Percentiles rank a stretch among this genome's conserved stretches.
phyloP scores from a whole-genome alignment of 495 filamentous ascomycete species.

The Aspergillus campestris region DNA sequence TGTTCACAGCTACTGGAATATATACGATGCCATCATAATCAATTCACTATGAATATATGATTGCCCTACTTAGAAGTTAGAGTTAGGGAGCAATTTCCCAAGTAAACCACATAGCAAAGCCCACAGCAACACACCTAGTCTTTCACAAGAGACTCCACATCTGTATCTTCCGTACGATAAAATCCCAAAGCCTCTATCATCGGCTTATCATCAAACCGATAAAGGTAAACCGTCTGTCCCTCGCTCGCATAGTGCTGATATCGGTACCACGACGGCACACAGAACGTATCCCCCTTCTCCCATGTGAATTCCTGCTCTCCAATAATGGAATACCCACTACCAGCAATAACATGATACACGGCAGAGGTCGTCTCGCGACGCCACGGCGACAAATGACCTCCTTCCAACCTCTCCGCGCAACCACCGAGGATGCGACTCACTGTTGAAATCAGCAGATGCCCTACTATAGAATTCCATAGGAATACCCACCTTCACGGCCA shows the following conservation, averaged over 20 bases:
- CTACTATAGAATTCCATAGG: slow-evolving; percentile 8
- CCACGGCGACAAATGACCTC: slow-evolving; percentile 14
- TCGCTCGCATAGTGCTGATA: slow-evolving; percentile 33
- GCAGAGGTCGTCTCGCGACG: slow-evolving; percentile 31
- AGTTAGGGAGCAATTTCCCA: no score
- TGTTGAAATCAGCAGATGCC: slow-evolving; percentile 4
- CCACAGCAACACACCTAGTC: not conserved
- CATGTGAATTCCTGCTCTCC: slow-evolving; percentile 23
- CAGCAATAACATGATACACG: slow-evolving; percentile 35
- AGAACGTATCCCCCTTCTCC: slow-evolving; percentile 37
- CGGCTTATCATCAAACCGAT: slow-evolving; percentile 38
- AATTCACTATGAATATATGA: not conserved
- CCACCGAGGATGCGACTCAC: slow-evolving; percentile 30
- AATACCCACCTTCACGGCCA: slow-evolving; percentile 22
- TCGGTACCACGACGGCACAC: slow-evolving; percentile 34
- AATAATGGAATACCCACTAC: slow-evolving; percentile 25
- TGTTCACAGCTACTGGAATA: not conserved
- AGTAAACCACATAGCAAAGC: no score
- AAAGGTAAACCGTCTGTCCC: slow-evolving; percentile 32
- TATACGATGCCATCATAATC: not conserved
- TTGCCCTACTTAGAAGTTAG: no score
- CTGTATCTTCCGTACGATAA: slow-evolving; percentile 29
- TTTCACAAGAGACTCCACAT: slow-evolving; percentile 19
- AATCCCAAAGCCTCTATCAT: slow-evolving; percentile 39
- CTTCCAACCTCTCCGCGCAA: slow-evolving; percentile 27